Evolutionary conservation across 257 asterid species (phyloP), one percentile per base, ranked within the genome.

Genomic region (Handroanthus guayacan): DNA sequence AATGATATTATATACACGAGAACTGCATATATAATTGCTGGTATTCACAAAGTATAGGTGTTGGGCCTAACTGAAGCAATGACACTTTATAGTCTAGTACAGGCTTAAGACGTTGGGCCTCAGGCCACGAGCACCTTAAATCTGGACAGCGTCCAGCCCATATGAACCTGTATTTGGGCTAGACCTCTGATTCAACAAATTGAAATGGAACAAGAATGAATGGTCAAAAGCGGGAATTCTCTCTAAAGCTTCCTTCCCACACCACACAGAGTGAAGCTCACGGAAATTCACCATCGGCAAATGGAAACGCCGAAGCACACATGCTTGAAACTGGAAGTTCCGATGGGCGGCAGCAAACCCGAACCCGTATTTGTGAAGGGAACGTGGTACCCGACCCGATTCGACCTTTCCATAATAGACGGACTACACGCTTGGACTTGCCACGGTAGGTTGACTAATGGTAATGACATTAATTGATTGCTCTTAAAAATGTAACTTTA

Each of bases 351-450:
- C 56, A 68, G 58, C 66, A 77, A 64, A 43, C 9, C 84, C 44
- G 98, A 87, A 76, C 76, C 87, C 71, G 43, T 95, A 51, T 95
- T 95, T 79, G 97, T 95, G 6, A 92, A 88, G 81, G 99, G 98
- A 34, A 89, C 92, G 0, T 95, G 97, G 97, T 82, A 75, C 78
- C 81, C 92, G 79, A 81, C 90, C 83, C 89, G 84, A 31, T 95
- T 95, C 86, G 87, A 89, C 80, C 85, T 95, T 72, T 75, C 86
- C 82, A 75, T 91, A 78, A 84, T 94, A 76, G 88, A 92, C 72
- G 99, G 97, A 0, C 85, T 82, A 74, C 75, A 82, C 14, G 80
- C 98, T 51, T 95, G 99, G 98, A 84, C 86, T 55, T 91, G 97
- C 83, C 81, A 79, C 74, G 96, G 99, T 92, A 78, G 31, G 43